Evolutionary conservation across 2,329 filamentous ascomycete species (phyloP), one percentile per base, ranked within the genome.

Genomic region (Penicillium sclerotigenum): DNA sequence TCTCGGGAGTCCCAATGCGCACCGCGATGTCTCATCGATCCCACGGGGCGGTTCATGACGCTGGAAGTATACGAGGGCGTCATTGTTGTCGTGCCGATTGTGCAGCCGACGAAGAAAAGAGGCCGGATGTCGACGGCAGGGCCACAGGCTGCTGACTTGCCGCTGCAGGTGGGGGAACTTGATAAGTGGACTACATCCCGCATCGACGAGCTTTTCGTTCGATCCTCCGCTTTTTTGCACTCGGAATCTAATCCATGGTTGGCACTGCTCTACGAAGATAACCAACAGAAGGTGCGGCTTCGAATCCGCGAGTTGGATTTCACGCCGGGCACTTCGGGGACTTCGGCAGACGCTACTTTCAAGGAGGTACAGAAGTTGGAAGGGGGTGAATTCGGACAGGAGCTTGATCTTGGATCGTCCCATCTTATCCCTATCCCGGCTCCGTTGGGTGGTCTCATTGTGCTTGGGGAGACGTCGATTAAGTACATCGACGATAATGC

Each of bases 11-110:
- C 88, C 8, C 89, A 93, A 71, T 92, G 89, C 57, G 87, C 89
- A 63, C 90, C 95, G 73, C 83, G 89, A 66, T 93, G 90, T 65
- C 79, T 92, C 59, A 86, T 96, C 5, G 93, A 97, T 70, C 91
- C 91, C 0, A 88, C 87, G 0, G 87, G 88, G 7, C 77, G 79
- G 24, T 87, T 85, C 70, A 80, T 89, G 79, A 84, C 83, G 3
- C 69, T 89, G 59, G 85, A 89, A 68, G 76, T 88, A 8, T 88
- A 86, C 60, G 86, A 89, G 68, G 87, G 87, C 16, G 80, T 89
- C 5, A 77, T 89, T 33, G 86, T 83, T 13, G 79, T 88, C 13
- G 74, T 88, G 40, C 85, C 85, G 2, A 79, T 89, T 41, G 74
- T 83, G 8, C 79, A 71, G 76, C 81, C 76, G 65, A 81, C 71